Percentiles rank a stretch among this genome's conserved stretches.
Conservation (phyloP, 164 flowering plant genomes). For the Kalanchoe fedtschenkoi region DNA sequence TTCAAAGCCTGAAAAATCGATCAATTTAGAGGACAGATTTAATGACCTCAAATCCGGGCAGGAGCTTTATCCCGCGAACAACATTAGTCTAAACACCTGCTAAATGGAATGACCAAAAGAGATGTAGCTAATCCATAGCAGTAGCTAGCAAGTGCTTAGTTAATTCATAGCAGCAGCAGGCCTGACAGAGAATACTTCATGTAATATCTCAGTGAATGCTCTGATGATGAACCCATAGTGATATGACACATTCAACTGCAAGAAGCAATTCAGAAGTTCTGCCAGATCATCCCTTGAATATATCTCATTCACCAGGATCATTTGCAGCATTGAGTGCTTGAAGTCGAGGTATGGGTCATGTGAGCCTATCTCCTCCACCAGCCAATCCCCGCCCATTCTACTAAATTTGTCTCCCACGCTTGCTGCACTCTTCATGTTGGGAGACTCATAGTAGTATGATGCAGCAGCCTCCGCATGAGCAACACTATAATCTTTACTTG, state of each 20-base stretch:
- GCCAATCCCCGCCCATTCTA: too few species aligned
- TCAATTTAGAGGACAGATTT: too few species aligned
- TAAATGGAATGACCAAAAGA: too few species aligned
- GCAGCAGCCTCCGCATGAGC: too few species aligned
- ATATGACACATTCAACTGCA: conserved; percentile 39
- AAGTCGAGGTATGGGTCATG: conserved; percentile 60
- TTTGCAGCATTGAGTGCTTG: conserved; percentile 54
- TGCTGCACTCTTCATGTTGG: conserved; percentile 7
- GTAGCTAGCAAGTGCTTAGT: too few species aligned
- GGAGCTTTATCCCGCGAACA: too few species aligned
- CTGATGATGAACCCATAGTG: conserved; percentile 37
- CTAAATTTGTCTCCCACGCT: not conserved
- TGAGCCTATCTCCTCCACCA: conserved; percentile 53
- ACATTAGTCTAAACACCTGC: too few species aligned
- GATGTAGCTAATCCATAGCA: too few species aligned
- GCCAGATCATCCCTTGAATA: conserved; percentile 35
- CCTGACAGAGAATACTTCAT: conserved; percentile 24
- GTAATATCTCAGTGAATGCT: conserved; percentile 60
- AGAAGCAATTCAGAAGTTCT: conserved; percentile 47
- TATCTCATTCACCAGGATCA: conserved; percentile 56
- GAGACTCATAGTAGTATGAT: too few species aligned
- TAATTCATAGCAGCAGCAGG: too few species aligned
- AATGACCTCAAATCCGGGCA: too few species aligned
- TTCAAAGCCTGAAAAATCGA: too few species aligned
- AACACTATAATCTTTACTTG: conserved; percentile 7